Percentiles rank a stretch among this genome's conserved stretches.
Conservation (phyloP, 2,329 filamentous ascomycete species). For the Apiospora kogelbergensis region DNA sequence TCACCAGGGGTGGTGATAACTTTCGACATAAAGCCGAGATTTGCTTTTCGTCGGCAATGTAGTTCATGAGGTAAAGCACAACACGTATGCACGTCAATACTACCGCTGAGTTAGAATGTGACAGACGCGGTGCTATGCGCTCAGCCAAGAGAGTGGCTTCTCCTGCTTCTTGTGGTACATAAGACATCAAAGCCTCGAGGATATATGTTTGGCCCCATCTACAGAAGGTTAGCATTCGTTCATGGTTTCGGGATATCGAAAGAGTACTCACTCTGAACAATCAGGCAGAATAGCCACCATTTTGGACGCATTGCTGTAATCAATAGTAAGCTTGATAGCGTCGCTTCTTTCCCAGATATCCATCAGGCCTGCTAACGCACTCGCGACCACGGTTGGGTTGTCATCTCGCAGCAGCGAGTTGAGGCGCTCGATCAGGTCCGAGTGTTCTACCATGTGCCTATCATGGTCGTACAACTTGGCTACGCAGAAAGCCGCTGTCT, state of each 20-base stretch:
- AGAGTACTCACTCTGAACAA: conserved; percentile 80
- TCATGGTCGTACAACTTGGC: conserved; percentile 98
- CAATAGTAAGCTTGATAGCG: conserved; percentile 95
- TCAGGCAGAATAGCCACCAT: conserved; percentile 95
- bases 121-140: conserved; percentile 90
- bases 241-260: background rate
- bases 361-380: conserved; percentile 85
- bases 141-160: conserved; percentile 91
- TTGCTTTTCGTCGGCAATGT: conserved; percentile 89
- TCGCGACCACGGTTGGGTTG: conserved; percentile 96
- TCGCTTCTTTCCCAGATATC: conserved; percentile 99
- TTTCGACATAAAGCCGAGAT: conserved; percentile 86
- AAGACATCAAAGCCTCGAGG: conserved; percentile 95
- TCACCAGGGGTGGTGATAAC: conserved; percentile 91
- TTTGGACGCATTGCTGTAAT: conserved; percentile 96
- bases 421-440: conserved; percentile 87
- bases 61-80: conserved; percentile 97
- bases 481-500: conserved; percentile 94
- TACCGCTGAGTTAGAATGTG: conserved; percentile 94
- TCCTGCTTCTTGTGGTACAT: conserved; percentile 85
- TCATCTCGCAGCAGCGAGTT: conserved; percentile 91
- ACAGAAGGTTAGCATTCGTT: conserved; percentile 10
- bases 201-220: conserved; percentile 99
- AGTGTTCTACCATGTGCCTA: conserved; percentile 81
- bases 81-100: conserved; percentile 95